Conservation (phyloP, 352 stramenopile genomes). For the Globisporangium irregulare region DNA sequence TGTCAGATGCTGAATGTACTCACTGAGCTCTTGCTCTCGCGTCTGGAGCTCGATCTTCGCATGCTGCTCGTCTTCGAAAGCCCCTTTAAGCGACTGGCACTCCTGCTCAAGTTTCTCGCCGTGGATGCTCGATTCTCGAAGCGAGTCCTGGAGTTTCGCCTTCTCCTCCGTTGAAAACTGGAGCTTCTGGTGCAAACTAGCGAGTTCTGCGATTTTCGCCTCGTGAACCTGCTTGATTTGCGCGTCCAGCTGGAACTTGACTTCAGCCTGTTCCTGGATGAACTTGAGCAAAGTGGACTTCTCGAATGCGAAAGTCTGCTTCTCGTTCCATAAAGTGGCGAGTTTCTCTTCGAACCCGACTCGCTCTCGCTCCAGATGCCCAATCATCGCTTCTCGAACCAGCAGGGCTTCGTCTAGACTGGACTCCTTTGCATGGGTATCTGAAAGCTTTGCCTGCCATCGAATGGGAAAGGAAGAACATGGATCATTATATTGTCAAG, state of each 20-base stretch:
- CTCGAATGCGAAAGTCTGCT: conserved; percentile 60
- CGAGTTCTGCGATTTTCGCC: conserved; percentile 29
- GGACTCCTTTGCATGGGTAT: conserved; percentile 27
- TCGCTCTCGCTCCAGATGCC: conserved; percentile 56
- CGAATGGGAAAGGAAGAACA: neutral
- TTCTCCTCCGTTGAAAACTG: conserved; percentile 45
- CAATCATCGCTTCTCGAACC: conserved; percentile 48
- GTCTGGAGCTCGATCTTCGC: conserved; percentile 28
- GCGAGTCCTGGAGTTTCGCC: conserved; percentile 30
- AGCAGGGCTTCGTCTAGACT: conserved; percentile 53
- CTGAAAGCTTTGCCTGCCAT: conserved; percentile 24
- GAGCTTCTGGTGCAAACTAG: conserved; percentile 32
- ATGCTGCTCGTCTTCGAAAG: conserved; percentile 36
- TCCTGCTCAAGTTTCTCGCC: conserved; percentile 28
- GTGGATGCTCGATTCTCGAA: conserved; percentile 32
- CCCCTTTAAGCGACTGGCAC: conserved; percentile 22
- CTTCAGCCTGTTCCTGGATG: conserved; percentile 70
- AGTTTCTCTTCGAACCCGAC: conserved; percentile 44
- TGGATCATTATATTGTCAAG: neutral
- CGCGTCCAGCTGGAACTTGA: conserved; percentile 61
- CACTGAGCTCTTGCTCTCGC: conserved; percentile 31
- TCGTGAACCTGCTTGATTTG: conserved; percentile 48
- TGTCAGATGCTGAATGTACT: conserved; percentile 33
- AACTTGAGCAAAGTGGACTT: conserved; percentile 73
- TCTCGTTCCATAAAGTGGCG: conserved; percentile 32